phyloP scores from a whole-genome alignment of 306 rosid species.

The Cyamopsis tetragonoloba region DNA sequence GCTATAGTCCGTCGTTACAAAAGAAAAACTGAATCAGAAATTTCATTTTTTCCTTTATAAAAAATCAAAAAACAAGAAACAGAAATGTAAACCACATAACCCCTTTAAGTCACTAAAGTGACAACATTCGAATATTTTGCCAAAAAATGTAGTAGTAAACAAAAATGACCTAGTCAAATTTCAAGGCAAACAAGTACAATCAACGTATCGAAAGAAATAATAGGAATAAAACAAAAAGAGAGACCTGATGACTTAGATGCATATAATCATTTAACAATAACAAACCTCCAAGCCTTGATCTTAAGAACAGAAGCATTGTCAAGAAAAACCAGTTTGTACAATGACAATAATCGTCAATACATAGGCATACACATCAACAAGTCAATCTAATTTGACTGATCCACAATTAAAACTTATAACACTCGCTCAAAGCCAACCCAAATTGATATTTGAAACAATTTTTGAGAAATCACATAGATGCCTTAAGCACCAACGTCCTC shows the following conservation, averaged over 20 bases:
- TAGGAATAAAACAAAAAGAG: neutral
- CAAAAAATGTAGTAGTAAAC: no score
- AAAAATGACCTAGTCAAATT: neutral
- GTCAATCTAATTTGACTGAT: constrained; percentile 43
- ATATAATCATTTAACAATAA: constrained; percentile 20
- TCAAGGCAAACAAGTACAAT: neutral
- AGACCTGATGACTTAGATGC: neutral
- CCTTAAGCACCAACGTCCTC: constrained; percentile 31
- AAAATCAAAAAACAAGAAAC: no score
- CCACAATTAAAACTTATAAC: constrained; percentile 32
- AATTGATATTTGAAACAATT: constrained; percentile 26
- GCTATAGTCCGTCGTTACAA: no score
- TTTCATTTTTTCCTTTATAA: no score
- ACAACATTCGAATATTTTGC: neutral
- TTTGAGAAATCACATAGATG: constrained; percentile 1
- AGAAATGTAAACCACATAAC: no score
- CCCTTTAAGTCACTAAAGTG: no score
- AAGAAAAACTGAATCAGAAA: no score
- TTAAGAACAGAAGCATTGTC: constrained; percentile 34
- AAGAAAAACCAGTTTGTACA: constrained; percentile 31
- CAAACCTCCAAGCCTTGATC: constrained; percentile 34
- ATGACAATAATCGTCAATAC: constrained; percentile 18
- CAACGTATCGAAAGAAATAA: neutral
- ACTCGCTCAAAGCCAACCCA: constrained; percentile 36
- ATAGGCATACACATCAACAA: constrained; percentile 30